phyloP scores from a whole-genome alignment of 441 rosid genomes.

The Aleurites moluccanus region DNA sequence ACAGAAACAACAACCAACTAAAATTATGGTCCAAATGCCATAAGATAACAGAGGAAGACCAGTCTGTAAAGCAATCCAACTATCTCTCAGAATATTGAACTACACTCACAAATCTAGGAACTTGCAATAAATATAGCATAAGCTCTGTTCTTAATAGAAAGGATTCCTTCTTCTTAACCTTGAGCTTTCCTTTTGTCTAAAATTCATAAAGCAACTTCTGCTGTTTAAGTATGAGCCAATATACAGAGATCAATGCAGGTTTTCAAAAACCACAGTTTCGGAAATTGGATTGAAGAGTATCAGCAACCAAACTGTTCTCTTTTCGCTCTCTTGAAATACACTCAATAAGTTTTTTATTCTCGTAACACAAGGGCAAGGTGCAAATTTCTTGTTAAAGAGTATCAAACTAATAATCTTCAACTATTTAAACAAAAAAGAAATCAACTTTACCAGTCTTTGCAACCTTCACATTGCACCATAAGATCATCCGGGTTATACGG shows the following conservation, averaged over 20 bases:
- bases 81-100: neutral
- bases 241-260: neutral
- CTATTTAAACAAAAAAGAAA: constrained; percentile 14
- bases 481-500: constrained; percentile 92
- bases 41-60: neutral
- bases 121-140: neutral
- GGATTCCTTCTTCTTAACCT: neutral
- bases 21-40: constrained; percentile 6
- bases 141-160: neutral
- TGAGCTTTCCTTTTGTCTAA: neutral
- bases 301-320: neutral
- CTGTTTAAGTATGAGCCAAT: neutral
- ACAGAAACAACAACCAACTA: neutral
- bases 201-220: neutral
- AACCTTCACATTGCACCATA: constrained; percentile 89
- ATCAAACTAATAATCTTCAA: neutral
- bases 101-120: neutral
- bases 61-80: constrained; percentile 8
- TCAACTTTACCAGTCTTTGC: constrained; percentile 79
- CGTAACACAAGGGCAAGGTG: neutral
- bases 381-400: neutral
- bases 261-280: neutral
- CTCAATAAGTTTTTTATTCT: neutral
- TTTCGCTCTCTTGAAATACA: neutral
- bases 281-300: neutral